phyloP scores from a whole-genome alignment of 2,329 filamentous ascomycete genomes.

The Tolypocladium guangdongense region DNA sequence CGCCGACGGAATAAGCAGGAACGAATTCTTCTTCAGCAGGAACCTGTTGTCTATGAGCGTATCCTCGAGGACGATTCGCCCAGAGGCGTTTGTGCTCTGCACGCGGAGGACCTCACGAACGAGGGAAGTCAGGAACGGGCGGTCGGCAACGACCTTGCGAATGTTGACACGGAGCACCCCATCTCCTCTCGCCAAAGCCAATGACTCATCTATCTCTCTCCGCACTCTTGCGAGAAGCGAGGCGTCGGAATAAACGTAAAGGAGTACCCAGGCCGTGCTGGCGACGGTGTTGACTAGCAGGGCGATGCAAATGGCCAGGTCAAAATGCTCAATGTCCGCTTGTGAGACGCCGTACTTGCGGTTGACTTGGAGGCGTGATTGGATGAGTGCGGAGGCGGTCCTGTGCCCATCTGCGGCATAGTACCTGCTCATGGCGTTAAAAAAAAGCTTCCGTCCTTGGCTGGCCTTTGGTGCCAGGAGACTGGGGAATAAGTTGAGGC shows the following conservation, averaged over 20 bases:
- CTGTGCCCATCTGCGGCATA: background rate
- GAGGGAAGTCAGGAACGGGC: background rate
- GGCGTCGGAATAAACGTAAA: background rate
- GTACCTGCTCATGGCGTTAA: background rate
- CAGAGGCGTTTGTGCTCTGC: background rate
- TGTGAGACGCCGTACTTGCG: background rate
- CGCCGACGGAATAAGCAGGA: background rate
- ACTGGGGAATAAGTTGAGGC: background rate
- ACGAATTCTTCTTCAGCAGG: background rate
- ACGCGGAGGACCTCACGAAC: background rate
- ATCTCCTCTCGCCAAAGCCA: no score
- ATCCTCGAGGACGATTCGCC: background rate
- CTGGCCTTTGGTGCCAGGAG: background rate
- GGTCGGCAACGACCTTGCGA: background rate
- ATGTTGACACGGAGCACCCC: background rate
- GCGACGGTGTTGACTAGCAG: background rate
- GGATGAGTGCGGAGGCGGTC: background rate
- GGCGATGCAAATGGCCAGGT: background rate
- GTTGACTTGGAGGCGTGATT: background rate
- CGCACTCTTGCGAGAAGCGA: background rate
- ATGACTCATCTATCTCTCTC: no score
- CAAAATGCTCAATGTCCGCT: background rate
- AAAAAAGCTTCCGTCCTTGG: background rate
- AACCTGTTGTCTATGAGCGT: background rate
- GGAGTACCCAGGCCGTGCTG: background rate